Percentiles rank a stretch among this genome's conserved stretches.
These are phyloP conservation scores for Collybia sp. DNA, from an alignment of 768 basidiomycete species.

Conservation along the genomic window DNA sequence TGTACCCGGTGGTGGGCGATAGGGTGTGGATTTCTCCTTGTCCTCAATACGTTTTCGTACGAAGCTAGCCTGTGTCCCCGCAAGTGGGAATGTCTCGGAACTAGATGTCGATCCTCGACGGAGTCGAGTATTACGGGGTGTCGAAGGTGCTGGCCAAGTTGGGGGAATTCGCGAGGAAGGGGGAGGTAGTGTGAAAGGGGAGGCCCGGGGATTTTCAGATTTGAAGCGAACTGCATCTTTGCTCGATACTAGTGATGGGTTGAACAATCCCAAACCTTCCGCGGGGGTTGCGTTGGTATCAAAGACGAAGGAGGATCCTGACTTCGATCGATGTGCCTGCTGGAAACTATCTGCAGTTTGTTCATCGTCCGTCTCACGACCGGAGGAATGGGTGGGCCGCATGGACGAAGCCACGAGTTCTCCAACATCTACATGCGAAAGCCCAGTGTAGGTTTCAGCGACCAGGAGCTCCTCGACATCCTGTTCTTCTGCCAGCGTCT, in stretches of 20 bases:
- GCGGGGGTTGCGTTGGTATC: not conserved
- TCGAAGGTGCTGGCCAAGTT: slow-evolving; percentile 4
- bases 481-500: not conserved
- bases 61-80: slow-evolving; percentile 32
- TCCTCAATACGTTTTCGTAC: slow-evolving; percentile 24
- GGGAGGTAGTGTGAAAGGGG: not conserved
- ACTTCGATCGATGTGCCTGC: not conserved
- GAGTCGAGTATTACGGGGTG: not conserved
- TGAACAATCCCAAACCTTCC: not conserved
- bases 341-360: slow-evolving; percentile 9
- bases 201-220: not conserved
- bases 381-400: not conserved
- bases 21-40: slow-evolving; percentile 27
- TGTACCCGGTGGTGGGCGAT: slow-evolving; percentile 31
- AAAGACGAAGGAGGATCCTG: not conserved
- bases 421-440: not conserved
- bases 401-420: no score
- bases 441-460: not conserved
- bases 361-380: slow-evolving; percentile 21
- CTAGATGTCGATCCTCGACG: slow-evolving; percentile 14
- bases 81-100: slow-evolving; percentile 25
- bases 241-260: not conserved
- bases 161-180: not conserved
- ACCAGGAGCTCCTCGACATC: not conserved
- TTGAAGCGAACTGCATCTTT: not conserved